Conservation (phyloP, 2,329 filamentous ascomycete genomes). For the Fusarium subtropicale region DNA sequence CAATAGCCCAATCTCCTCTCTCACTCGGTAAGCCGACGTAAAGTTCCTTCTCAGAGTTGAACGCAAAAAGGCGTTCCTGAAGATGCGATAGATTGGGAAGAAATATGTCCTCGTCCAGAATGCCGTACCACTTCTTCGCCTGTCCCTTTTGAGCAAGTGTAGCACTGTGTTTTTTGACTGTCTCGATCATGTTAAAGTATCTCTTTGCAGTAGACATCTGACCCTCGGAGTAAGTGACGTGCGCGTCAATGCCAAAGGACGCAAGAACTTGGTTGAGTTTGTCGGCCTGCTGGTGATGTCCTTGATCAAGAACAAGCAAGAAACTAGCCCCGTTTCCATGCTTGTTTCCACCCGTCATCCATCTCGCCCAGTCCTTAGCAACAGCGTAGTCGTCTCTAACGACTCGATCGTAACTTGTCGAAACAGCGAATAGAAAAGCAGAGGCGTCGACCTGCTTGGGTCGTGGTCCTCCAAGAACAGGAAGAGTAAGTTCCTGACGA, state of each 20-base stretch:
- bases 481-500: slow-evolving; percentile 50
- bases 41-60: slow-evolving; percentile 50
- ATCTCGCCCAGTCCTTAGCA: slow-evolving; percentile 58
- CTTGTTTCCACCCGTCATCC: slow-evolving; percentile 57
- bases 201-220: slow-evolving; percentile 50
- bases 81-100: slow-evolving; percentile 57
- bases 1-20: slow-evolving; percentile 56
- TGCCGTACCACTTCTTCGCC: slow-evolving; percentile 56
- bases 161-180: slow-evolving; percentile 50
- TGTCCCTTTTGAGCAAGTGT: slow-evolving; percentile 52
- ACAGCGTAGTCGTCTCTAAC: slow-evolving; percentile 54
- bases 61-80: slow-evolving; percentile 52
- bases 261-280: slow-evolving; percentile 50
- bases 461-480: slow-evolving; percentile 48
- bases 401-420: slow-evolving; percentile 57
- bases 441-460: slow-evolving; percentile 55
- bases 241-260: slow-evolving; percentile 55
- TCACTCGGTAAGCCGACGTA: slow-evolving; percentile 60
- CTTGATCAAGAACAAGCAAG: slow-evolving; percentile 57
- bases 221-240: slow-evolving; percentile 50
- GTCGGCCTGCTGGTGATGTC: slow-evolving; percentile 50
- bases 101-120: slow-evolving; percentile 61
- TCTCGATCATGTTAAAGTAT: slow-evolving; percentile 55
- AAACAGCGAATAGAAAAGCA: slow-evolving; percentile 57
- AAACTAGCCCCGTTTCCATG: slow-evolving; percentile 58